Base-by-base conservation (phyloP, 352 stramenopile genomes). In the Phytophthora brassicae region DNA sequence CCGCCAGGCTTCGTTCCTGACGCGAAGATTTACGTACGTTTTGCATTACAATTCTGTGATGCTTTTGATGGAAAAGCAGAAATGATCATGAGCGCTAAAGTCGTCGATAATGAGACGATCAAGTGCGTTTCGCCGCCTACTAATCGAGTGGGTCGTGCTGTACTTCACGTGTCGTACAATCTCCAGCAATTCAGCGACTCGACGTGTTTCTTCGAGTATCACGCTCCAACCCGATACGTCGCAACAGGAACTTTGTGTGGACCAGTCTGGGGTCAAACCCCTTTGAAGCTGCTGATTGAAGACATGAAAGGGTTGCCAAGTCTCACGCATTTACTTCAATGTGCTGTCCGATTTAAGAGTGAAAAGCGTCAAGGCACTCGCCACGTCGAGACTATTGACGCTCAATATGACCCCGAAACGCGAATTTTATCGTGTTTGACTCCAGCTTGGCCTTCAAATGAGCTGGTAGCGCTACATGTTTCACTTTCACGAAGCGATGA, bases 161-260 rank as follows among this genome's bases (percentile, higher is more conserved):
- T 50, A 1, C 66, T 91, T 9, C 69, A 89, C 31, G 66, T 89
- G 3, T 86, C 80, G 7, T 91, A 91, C 62, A 91, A 91, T 43
- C 56, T 88, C 0, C 80, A 89, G 55, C 74, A 91, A 64, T 91
- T 77, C 65, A 86, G 75, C 2, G 70, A 86, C 44, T 86, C 82
- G 3, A 80, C 67, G 1, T 85, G 78, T 43, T 88, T 70, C 49
- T 91, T 89, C 17, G 82, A 91, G 55, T 91, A 89, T 47, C 82
- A 91, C 43, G 53, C 65, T 12, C 46, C n/a, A 13, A 86, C 79
- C 1, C 53, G 41, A 13, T 91, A 81, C 33, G 28, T 56, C 4
- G 72, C 74, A 28, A 70, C 60, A 36, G 78, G 74, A 3, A 77
- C 70, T 4, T 45, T 88, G 12, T 91, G 82, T 48, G 82, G 82